A percentile compares a stretch with the other conserved stretches of the same genome.
Evolutionary conservation across 2,329 filamentous ascomycete genomes (phyloP).

Genomic region (Xylariales sp.): DNA sequence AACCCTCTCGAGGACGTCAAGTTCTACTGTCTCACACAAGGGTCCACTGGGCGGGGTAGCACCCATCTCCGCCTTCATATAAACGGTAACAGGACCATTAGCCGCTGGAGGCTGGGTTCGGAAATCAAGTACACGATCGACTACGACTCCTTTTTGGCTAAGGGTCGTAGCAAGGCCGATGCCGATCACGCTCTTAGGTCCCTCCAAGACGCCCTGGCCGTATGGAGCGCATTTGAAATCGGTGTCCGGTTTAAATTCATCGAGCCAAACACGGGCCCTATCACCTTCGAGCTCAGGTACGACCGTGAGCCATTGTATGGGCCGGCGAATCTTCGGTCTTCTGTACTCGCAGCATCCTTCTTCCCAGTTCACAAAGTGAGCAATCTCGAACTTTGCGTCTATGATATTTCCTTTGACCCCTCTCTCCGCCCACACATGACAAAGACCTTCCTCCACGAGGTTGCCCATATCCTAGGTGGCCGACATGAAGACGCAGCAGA

Average conservation of each 20-base stretch:
- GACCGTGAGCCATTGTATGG: not conserved
- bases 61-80: not conserved
- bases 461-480: slow-evolving; percentile 7
- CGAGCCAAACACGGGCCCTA: not conserved
- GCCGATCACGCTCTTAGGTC: not conserved
- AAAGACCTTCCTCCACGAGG: not conserved
- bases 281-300: not conserved
- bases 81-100: not conserved
- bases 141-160: not conserved
- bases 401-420: not conserved
- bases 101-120: not conserved
- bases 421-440: not conserved
- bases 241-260: not conserved
- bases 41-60: not conserved
- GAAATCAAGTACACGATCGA: slow-evolving; percentile 1
- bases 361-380: not conserved
- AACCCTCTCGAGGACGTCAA: not conserved
- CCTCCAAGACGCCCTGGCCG: not conserved
- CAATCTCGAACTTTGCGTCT: not conserved
- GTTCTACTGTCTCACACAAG: not conserved
- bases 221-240: not conserved
- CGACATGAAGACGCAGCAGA: not conserved
- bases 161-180: not conserved
- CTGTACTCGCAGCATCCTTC: not conserved
- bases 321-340: not conserved